Evolutionary conservation across 768 basidiomycete species (phyloP).

Genomic region (Phlebiopsis flavidoalba): DNA sequence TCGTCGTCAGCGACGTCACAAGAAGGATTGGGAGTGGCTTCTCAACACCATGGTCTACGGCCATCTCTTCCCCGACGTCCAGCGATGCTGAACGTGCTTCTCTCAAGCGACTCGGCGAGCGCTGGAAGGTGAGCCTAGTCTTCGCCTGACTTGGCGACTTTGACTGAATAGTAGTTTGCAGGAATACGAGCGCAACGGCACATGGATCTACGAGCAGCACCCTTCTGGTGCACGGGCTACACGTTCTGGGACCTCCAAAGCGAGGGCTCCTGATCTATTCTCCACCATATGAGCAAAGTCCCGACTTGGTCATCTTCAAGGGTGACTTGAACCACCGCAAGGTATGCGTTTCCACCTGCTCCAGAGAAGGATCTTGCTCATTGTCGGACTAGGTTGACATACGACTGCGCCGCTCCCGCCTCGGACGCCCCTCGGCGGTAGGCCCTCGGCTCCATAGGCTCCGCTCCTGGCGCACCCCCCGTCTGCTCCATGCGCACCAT

Average conservation of each 20-base stretch:
- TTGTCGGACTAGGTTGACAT: slow-evolving; percentile 42
- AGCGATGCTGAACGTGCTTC: slow-evolving; percentile 78
- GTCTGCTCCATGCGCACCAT: slow-evolving; percentile 85
- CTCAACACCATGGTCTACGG: slow-evolving; percentile 86
- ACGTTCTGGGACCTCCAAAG: slow-evolving; percentile 85
- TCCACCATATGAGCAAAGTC: slow-evolving; percentile 86
- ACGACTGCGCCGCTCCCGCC: slow-evolving; percentile 81
- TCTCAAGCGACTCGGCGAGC: slow-evolving; percentile 67
- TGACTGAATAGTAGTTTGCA: slow-evolving; percentile 19
- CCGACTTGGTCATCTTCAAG: slow-evolving; percentile 91
- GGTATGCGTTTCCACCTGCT: slow-evolving; percentile 6
- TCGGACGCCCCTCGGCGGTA: slow-evolving; percentile 86
- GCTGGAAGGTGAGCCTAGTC: slow-evolving; percentile 78
- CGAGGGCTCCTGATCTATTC: slow-evolving; percentile 88
- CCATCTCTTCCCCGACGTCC: slow-evolving; percentile 83
- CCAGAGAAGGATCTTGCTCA: not conserved
- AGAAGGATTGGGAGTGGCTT: slow-evolving; percentile 93
- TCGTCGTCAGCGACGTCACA: slow-evolving; percentile 84
- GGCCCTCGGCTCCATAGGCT: slow-evolving; percentile 92
- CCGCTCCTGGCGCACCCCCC: slow-evolving; percentile 80
- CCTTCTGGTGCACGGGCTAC: slow-evolving; percentile 95
- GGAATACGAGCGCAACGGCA: slow-evolving; percentile 91
- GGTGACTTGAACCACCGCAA: slow-evolving; percentile 94
- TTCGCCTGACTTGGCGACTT: not conserved
- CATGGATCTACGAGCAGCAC: slow-evolving; percentile 93